Evolutionary conservation across 164 flowering plant species (phyloP).

Genomic region (Tetracentron sinense): DNA sequence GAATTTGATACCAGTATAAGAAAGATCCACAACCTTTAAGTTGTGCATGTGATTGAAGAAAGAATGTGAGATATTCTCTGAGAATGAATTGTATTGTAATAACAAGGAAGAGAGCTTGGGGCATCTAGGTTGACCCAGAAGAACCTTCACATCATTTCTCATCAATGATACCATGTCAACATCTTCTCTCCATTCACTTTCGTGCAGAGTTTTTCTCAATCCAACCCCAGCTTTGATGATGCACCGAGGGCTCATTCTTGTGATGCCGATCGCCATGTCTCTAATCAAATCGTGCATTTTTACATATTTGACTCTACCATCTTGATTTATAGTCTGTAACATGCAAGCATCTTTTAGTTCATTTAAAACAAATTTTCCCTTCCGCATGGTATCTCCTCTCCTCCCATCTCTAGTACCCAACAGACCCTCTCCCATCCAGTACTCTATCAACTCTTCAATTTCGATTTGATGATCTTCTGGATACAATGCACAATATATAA

Average conservation of each 20-base stretch:
- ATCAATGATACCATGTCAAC: too few species aligned
- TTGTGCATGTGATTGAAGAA: not conserved
- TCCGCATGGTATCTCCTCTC: too few species aligned
- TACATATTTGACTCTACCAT: not conserved
- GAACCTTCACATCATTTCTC: not conserved
- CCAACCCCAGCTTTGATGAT: not conserved
- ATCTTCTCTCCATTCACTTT: too few species aligned
- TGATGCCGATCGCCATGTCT: slow-evolving; percentile 3
- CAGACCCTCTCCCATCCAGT: too few species aligned
- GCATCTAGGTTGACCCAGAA: not conserved
- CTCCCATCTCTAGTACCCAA: too few species aligned
- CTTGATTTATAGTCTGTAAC: too few species aligned
- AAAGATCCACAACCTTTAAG: too few species aligned
- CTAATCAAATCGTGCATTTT: slow-evolving; percentile 11
- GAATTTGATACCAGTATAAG: not conserved
- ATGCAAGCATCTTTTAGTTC: too few species aligned
- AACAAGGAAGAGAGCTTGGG: not conserved
- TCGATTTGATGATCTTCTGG: not conserved
- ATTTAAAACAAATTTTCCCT: too few species aligned
- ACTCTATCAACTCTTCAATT: not conserved
- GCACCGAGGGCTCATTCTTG: not conserved
- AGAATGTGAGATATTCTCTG: not conserved
- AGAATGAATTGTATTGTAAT: too few species aligned
- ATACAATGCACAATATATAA: slow-evolving; percentile 2
- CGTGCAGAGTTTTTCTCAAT: not conserved